Evolutionary conservation across 1,139 yeast genomes (phyloP), one percentile per base, ranked within the genome.

Genomic region (Blastobotrys indianensis): DNA sequence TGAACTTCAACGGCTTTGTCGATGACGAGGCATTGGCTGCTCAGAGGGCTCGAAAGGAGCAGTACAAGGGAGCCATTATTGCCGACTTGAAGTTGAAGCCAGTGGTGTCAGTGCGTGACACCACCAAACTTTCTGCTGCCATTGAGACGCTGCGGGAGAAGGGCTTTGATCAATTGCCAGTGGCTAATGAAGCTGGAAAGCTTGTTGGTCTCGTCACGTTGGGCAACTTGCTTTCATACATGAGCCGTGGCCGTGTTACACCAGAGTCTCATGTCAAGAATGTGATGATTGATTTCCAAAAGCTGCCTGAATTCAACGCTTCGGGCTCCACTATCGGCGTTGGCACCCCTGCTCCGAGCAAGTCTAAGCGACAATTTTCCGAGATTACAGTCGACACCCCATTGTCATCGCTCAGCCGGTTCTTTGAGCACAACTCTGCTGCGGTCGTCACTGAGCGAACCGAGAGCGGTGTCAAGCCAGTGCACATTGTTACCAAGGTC

Each of bases 81-180:
- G 73, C 71, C 46, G 90, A 84, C 56, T 75, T 86, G 67, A 75
- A 82, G 46, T 78, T 85, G 65, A 82, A 85, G 54, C 94, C 95
- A 8, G 94, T 86, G 44, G 88, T 85, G 44, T 77, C 94, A 41
- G 88, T 85, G 45, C 70, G 76, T 49, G 75, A 77, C 50, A 69
- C 75, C 45, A 85, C 83, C 54, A 74, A 80, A 39, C 79, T 82
- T 44, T 74, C 77, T 41, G 75, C 76, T 54, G 88, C 88, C 38
- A 80, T 85, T 61, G 79, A 80, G 56, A 73, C 84, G 54, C 72
- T 86, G 61, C 85, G 81, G 60, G 75, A 78, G 50, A 83, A 85
- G 62, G 92, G 88, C 2, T 86, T 85, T 58, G 95, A 86, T 64
- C 95, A 86, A 67, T 72, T 85, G 54, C 95, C 95, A 30, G 94